A percentile compares a stretch with the other conserved stretches of the same genome.
Evolutionary conservation across 768 basidiomycete genomes (phyloP).

Genomic region (Fomitopsis serialis): DNA sequence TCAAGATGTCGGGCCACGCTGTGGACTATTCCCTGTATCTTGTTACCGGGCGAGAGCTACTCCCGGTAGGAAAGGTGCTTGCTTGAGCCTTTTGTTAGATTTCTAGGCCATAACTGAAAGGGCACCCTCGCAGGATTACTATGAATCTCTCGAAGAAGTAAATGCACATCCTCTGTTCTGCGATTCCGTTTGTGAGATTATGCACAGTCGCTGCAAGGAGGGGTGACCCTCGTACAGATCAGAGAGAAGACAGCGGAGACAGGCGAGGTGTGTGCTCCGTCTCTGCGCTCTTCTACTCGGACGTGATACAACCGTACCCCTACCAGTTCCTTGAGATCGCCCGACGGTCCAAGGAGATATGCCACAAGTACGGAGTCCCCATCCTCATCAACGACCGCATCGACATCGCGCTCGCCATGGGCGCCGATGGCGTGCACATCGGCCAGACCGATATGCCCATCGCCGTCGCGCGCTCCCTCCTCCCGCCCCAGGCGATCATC

Average conservation of each 20-base stretch:
- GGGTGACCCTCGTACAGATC: conserved; percentile 86
- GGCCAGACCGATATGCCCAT: conserved; percentile 87
- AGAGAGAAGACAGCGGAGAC: conserved; percentile 85
- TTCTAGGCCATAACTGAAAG: background rate
- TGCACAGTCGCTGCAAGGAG: conserved; percentile 70
- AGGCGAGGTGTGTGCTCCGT: conserved; percentile 49
- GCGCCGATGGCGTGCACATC: conserved; percentile 78
- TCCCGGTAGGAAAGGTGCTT: conserved; percentile 71
- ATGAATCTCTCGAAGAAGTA: conserved; percentile 72
- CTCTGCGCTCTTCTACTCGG: background rate
- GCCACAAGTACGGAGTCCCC: conserved; percentile 72
- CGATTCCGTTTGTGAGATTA: background rate
- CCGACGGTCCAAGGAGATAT: conserved; percentile 58
- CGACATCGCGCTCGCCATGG: conserved; percentile 78
- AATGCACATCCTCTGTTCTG: background rate
- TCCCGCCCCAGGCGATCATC: conserved; percentile 67
- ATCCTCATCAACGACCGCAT: conserved; percentile 85
- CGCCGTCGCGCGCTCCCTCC: conserved; percentile 53
- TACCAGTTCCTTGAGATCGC: conserved; percentile 76
- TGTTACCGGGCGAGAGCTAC: conserved; percentile 75
- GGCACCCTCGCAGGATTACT: conserved; percentile 46
- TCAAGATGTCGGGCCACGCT: background rate
- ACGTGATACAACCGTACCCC: background rate
- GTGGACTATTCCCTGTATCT: conserved; percentile 77
- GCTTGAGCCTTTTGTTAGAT: background rate